phyloP scores from a whole-genome alignment of 2,329 filamentous ascomycete genomes.

The Cercospora citrullina region DNA sequence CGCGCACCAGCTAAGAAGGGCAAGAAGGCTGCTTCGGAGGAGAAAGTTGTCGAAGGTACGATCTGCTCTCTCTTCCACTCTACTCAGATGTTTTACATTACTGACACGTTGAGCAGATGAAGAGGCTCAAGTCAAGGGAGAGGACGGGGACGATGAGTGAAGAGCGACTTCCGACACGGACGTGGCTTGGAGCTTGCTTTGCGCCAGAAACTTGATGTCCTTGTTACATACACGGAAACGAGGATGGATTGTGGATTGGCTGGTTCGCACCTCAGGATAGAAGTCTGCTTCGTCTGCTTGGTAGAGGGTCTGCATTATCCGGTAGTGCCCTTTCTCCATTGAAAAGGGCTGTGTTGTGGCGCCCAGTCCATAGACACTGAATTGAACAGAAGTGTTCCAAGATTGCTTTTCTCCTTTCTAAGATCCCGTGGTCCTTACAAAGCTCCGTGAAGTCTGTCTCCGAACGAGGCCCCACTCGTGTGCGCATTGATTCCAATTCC shows the following conservation, averaged over 20 bases:
- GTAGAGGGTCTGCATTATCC: background rate
- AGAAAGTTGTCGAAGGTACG: slow-evolving; percentile 15
- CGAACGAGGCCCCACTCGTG: background rate
- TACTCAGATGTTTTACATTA: background rate
- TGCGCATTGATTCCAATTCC: background rate
- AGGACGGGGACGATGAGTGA: background rate
- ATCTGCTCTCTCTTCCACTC: background rate
- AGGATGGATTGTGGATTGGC: background rate
- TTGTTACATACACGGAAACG: background rate
- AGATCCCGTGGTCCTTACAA: no score
- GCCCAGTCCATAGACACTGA: background rate
- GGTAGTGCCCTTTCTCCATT: background rate
- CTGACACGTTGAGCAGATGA: slow-evolving; percentile 6
- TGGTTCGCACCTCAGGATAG: background rate
- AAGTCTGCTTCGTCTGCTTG: background rate
- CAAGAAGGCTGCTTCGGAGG: slow-evolving; percentile 10
- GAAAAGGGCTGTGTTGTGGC: background rate
- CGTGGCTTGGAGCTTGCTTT: no score
- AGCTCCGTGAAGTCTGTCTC: background rate
- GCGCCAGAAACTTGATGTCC: background rate
- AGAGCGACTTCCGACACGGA: background rate
- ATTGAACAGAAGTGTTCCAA: background rate
- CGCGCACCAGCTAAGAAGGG: slow-evolving; percentile 5
- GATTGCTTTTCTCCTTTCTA: background rate
- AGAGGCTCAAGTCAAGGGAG: background rate